Evolutionary conservation across 164 flowering plant species (phyloP), one percentile per base, ranked within the genome.

Genomic region (Aristolochia fimbriata): DNA sequence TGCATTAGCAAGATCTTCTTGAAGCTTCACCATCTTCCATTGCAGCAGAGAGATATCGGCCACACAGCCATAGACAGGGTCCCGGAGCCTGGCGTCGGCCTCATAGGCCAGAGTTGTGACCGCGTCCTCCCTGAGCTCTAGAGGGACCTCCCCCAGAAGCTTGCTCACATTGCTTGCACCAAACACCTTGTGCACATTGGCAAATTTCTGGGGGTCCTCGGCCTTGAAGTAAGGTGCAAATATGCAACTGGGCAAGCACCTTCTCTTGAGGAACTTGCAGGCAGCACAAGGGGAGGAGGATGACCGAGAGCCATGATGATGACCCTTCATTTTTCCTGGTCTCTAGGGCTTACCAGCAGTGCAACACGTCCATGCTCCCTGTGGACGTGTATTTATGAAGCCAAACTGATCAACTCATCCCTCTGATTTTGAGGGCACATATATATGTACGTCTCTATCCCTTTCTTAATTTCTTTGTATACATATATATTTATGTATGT

Each of bases 91-190:
- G 0, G 82, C 80, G 66, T 86, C 96, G 0, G 91, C 96, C 76
- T 86, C 96, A 24, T 77, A 88, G 0, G 78, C 84, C 7, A 88
- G 72, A 0, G 96, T 81, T 30, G 81, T 84, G 16, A 79, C 92
- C 0, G 93, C 65, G 58, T 86, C 96, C 20, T 78, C 81, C 0
- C 96, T 71, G 13, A 74, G 96, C 51, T 79, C 80, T 47, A 73
- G 78, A 0, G 91, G 81, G 4, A 89, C 87, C 58, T 82, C 87
- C 8, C 45, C 60, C 3, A 89, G 84, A 65, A 89, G 78, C 80
- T 88, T 88, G 80, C 87, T 78, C 62, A 88, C 79, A 65, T 86
- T 86, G 77, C 96, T 88, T 24, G 96, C 92, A 54, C 91, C 91
- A 58, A 88, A 88, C 62, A 85, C 87, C 76, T 84, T 88, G 73